Evolutionary conservation across 2,329 filamentous ascomycete genomes (phyloP).

Genomic region (Microdochium trichocladiopsis): DNA sequence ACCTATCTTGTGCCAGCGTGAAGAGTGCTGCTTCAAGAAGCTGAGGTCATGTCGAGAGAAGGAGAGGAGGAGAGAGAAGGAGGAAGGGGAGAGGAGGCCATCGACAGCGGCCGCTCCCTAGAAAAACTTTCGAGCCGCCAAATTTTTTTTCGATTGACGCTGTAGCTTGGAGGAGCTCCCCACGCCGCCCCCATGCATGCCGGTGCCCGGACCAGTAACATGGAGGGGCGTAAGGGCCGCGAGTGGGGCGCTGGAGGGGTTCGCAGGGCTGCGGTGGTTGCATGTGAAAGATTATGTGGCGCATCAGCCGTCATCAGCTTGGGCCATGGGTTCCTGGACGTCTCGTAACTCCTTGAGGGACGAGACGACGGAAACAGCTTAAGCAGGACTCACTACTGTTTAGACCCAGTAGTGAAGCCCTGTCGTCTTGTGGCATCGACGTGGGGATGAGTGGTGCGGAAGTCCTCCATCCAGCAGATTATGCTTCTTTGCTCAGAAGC

Average conservation of each 20-base stretch:
- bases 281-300: neutral
- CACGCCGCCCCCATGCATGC: neutral
- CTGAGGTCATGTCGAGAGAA: neutral
- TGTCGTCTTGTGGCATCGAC: no score
- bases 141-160: neutral
- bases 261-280: neutral
- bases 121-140: slow-evolving; percentile 1
- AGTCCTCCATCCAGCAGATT: no score
- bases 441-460: no score
- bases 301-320: neutral
- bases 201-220: neutral
- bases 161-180: neutral
- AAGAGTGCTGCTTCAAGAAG: neutral
- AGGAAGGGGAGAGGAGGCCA: neutral
- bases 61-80: neutral
- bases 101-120: neutral
- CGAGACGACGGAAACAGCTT: no score
- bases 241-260: neutral
- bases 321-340: neutral
- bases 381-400: no score
- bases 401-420: no score
- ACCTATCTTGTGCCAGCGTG: slow-evolving; percentile 1
- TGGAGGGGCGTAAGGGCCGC: neutral
- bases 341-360: no score
- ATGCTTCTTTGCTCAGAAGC: no score